Percentiles rank a stretch among this genome's conserved stretches.
These are phyloP conservation scores for Heimioporus sp. DNA, from an alignment of 768 basidiomycete genomes.

Conservation along the genomic window DNA sequence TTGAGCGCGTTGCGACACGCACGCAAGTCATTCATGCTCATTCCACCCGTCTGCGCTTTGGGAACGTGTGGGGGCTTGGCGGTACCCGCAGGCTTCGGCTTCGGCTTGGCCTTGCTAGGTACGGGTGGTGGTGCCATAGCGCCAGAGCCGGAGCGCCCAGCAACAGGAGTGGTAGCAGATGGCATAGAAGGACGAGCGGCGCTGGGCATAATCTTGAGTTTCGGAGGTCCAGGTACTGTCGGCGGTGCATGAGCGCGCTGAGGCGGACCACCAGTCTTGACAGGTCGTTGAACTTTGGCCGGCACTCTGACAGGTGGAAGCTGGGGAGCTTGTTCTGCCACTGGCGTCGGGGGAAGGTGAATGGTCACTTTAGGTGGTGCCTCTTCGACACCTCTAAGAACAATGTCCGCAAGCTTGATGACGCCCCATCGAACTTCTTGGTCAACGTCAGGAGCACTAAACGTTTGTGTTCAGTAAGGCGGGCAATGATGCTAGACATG, in stretches of 20 bases:
- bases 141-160: slow-evolving; percentile 9
- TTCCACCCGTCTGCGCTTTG: slow-evolving; percentile 75
- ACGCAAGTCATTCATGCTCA: slow-evolving; percentile 72
- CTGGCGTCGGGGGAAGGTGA: slow-evolving; percentile 74
- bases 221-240: slow-evolving; percentile 41
- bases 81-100: slow-evolving; percentile 24
- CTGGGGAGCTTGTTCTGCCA: slow-evolving; percentile 57
- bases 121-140: slow-evolving; percentile 32
- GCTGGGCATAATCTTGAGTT: slow-evolving; percentile 48
- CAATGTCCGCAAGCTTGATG: slow-evolving; percentile 87
- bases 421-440: slow-evolving; percentile 90
- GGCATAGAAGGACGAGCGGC: slow-evolving; percentile 13
- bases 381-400: slow-evolving; percentile 82
- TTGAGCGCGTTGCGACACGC: slow-evolving; percentile 76
- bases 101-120: slow-evolving; percentile 26
- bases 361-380: slow-evolving; percentile 83
- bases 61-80: slow-evolving; percentile 47
- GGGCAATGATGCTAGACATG: slow-evolving; percentile 1
- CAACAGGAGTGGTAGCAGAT: slow-evolving; percentile 13
- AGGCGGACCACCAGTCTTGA: slow-evolving; percentile 36
- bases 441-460: slow-evolving; percentile 72
- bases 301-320: slow-evolving; percentile 53
- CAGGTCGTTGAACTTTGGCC: slow-evolving; percentile 34
- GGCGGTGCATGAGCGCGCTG: slow-evolving; percentile 29
- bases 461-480: background rate